phyloP scores from a whole-genome alignment of 2,329 filamentous ascomycete genomes.

The Microdochium bolleyi region DNA sequence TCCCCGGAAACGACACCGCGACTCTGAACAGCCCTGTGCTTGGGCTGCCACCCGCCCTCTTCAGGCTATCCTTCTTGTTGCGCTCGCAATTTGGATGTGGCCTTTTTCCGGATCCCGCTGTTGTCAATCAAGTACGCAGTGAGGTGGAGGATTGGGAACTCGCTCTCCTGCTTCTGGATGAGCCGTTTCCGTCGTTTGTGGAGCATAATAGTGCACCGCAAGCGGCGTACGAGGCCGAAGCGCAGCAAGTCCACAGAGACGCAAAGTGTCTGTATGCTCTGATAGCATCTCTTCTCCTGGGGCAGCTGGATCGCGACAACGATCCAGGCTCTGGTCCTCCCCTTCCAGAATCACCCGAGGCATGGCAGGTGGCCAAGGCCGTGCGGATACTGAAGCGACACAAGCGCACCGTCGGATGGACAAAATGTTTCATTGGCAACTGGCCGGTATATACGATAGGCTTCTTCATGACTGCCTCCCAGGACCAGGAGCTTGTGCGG shows the following conservation, averaged over 20 bases:
- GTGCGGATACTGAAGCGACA: slow-evolving; percentile 6
- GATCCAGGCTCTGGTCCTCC: neutral
- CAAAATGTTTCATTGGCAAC: slow-evolving; percentile 16
- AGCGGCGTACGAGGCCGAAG: neutral
- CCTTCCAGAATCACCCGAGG: neutral
- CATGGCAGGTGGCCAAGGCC: neutral
- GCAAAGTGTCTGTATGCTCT: slow-evolving; percentile 10
- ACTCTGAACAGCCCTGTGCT: slow-evolving; percentile 14
- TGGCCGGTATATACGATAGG: slow-evolving; percentile 15
- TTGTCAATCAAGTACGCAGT: neutral
- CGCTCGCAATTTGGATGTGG: slow-evolving; percentile 4
- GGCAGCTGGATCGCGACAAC: neutral
- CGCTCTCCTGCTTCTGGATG: neutral
- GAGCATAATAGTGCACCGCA: neutral
- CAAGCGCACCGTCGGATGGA: slow-evolving; percentile 7
- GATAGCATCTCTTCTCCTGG: slow-evolving; percentile 3
- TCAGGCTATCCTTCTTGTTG: slow-evolving; percentile 7
- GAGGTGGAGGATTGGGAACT: slow-evolving; percentile 1
- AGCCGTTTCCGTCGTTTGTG: neutral
- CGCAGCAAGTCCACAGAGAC: slow-evolving; percentile 6
- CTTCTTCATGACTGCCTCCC: slow-evolving; percentile 7
- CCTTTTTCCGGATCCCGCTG: neutral
- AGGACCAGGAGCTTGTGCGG: slow-evolving; percentile 8
- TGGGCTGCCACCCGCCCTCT: slow-evolving; percentile 10
- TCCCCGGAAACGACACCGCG: neutral